Percentiles rank a stretch among this genome's conserved stretches.
phyloP scores from a whole-genome alignment of 2,329 filamentous ascomycete species.

The Diaporthe sp. region DNA sequence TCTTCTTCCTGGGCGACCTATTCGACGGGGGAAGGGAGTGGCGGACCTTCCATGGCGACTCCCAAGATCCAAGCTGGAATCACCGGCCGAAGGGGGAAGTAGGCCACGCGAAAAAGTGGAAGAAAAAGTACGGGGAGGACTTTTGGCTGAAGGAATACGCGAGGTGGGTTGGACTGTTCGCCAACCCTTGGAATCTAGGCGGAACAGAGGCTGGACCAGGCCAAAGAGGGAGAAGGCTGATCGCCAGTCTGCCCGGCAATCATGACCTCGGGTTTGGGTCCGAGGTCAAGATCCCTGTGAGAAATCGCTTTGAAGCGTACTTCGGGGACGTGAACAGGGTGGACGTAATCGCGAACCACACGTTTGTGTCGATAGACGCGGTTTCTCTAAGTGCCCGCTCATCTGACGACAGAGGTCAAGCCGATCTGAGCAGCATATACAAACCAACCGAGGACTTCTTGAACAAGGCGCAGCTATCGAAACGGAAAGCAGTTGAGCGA shows the following conservation, averaged over 20 bases:
- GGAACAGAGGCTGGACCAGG: slow-evolving; percentile 65
- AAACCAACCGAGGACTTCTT: slow-evolving; percentile 82
- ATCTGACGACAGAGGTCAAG: slow-evolving; percentile 60
- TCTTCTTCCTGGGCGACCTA: slow-evolving; percentile 92
- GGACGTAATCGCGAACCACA: slow-evolving; percentile 93
- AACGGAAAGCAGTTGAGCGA: slow-evolving; percentile 74
- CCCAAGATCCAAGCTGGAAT: slow-evolving; percentile 69
- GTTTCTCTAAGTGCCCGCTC: slow-evolving; percentile 84
- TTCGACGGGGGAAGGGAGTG: slow-evolving; percentile 98
- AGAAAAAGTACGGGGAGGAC: slow-evolving; percentile 78
- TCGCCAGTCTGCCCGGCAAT: slow-evolving; percentile 90
- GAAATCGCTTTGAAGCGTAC: slow-evolving; percentile 85
- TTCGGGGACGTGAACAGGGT: slow-evolving; percentile 94
- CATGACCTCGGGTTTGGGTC: slow-evolving; percentile 94
- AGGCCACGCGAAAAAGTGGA: slow-evolving; percentile 71
- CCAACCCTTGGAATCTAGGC: slow-evolving; percentile 72
- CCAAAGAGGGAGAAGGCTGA: slow-evolving; percentile 78
- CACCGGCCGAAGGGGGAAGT: slow-evolving; percentile 63
- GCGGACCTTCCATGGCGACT: slow-evolving; percentile 75
- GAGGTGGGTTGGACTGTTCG: slow-evolving; percentile 88
- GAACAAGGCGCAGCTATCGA: slow-evolving; percentile 70
- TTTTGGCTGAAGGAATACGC: slow-evolving; percentile 91
- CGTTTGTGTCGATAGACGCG: slow-evolving; percentile 90
- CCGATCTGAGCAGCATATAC: slow-evolving; percentile 74
- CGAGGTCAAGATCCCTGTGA: slow-evolving; percentile 82